These are phyloP conservation scores for Rhodomyrtus tomentosa DNA, from an alignment of 345 rosid genomes.

Conservation along the genomic window DNA sequence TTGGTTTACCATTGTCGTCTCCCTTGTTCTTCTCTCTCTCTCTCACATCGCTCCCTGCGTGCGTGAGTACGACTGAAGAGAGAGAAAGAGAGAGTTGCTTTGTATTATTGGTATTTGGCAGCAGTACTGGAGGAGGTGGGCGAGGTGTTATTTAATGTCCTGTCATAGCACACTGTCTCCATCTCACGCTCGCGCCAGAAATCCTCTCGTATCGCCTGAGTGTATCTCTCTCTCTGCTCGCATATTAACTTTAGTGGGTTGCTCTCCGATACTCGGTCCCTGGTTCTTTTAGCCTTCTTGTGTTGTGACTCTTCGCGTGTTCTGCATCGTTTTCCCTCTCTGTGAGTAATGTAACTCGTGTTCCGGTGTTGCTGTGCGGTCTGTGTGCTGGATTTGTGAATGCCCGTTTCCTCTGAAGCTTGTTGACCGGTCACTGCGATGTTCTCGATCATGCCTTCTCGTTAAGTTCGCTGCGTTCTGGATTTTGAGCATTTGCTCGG, in stretches of 20 bases:
- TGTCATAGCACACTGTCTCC: background rate
- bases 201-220: background rate
- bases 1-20: background rate
- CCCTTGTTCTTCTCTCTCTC: background rate
- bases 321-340: background rate
- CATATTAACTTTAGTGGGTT: background rate
- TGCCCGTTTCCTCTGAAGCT: slow-evolving; percentile 16
- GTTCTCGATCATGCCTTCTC: slow-evolving; percentile 21
- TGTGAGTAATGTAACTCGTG: background rate
- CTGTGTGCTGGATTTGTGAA: slow-evolving; percentile 3
- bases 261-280: background rate
- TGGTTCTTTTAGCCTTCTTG: background rate
- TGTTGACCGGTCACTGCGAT: background rate
- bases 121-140: background rate
- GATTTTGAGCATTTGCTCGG: background rate
- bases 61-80: background rate
- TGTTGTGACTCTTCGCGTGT: too few relatives aligned
- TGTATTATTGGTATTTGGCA: background rate
- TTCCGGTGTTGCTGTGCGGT: background rate
- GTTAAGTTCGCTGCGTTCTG: slow-evolving; percentile 8
- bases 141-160: background rate
- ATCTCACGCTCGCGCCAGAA: background rate
- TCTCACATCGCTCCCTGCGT: background rate
- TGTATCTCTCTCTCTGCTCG: background rate
- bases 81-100: background rate